These are phyloP conservation scores for Phanerochaete sordida DNA, from an alignment of 768 basidiomycete genomes.

Conservation along the genomic window DNA sequence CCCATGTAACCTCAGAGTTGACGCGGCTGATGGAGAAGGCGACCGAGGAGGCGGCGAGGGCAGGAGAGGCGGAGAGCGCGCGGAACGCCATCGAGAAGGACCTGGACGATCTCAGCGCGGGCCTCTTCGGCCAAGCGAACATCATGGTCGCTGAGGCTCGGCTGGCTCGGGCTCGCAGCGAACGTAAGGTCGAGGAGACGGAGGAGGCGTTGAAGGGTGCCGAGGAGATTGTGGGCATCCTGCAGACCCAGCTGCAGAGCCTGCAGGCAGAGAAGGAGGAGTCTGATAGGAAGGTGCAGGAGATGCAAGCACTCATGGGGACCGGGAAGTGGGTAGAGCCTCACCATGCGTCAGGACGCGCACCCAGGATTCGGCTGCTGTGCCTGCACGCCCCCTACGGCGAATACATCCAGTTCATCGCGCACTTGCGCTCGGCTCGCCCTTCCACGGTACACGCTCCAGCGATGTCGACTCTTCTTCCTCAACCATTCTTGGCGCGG, in stretches of 20 bases:
- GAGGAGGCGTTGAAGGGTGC: slow-evolving; percentile 78
- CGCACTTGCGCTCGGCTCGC: slow-evolving; percentile 72
- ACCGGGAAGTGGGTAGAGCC: slow-evolving; percentile 68
- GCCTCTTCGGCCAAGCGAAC: slow-evolving; percentile 89
- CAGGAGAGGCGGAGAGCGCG: slow-evolving; percentile 88
- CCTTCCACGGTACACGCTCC: slow-evolving; percentile 59
- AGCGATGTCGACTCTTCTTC: slow-evolving; percentile 67
- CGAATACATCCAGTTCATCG: slow-evolving; percentile 76
- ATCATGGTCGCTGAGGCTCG: slow-evolving; percentile 97
- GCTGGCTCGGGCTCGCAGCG: slow-evolving; percentile 57
- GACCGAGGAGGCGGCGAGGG: slow-evolving; percentile 89
- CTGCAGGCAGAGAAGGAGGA: slow-evolving; percentile 65
- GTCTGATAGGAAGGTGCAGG: slow-evolving; percentile 49
- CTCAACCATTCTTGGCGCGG: slow-evolving; percentile 75
- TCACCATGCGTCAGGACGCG: slow-evolving; percentile 22
- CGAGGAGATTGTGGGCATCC: slow-evolving; percentile 78
- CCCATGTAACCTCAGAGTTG: slow-evolving; percentile 87
- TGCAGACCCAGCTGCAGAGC: slow-evolving; percentile 84
- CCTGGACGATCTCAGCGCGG: slow-evolving; percentile 89
- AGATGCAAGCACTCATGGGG: slow-evolving; percentile 50
- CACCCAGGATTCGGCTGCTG: slow-evolving; percentile 43
- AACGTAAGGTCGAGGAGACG: slow-evolving; percentile 72
- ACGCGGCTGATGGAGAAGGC: slow-evolving; percentile 91
- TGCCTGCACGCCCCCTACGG: slow-evolving; percentile 72
- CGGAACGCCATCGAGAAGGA: slow-evolving; percentile 86